Conservation (phyloP, 2,329 filamentous ascomycete species). For the Myriosclerotinia scirpicola region DNA sequence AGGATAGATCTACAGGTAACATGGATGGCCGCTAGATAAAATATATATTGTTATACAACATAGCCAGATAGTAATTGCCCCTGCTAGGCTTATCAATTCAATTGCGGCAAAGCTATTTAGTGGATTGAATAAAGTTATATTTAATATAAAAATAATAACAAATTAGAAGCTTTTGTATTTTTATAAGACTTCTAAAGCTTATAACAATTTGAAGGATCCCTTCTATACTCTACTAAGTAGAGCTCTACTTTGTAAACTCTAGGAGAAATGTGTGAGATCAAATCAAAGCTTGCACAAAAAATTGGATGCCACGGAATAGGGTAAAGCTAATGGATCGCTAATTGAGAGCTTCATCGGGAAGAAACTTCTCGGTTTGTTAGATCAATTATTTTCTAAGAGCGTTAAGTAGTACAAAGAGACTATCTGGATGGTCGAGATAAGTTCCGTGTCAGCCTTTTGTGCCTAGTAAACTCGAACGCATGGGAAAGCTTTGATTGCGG, state of each 20-base stretch:
- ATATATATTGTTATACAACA: conserved; percentile 15
- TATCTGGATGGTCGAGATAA: too few species aligned
- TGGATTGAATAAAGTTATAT: conserved; percentile 13
- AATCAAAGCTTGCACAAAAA: too few species aligned
- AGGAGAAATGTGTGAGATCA: too few species aligned
- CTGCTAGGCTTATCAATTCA: conserved; percentile 12
- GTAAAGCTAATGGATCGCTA: too few species aligned
- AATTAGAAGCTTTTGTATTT: conserved; percentile 17
- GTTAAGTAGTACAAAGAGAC: too few species aligned
- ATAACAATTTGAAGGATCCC: conserved; percentile 15
- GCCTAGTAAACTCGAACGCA: too few species aligned
- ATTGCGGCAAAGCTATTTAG: conserved; percentile 18
- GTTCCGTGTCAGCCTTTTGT: too few species aligned
- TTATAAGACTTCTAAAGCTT: conserved; percentile 1
- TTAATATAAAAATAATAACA: conserved; percentile 21
- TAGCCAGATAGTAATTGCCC: background rate
- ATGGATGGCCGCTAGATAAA: conserved; percentile 16
- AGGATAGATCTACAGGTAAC: conserved; percentile 11
- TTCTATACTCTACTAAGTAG: conserved; percentile 1
- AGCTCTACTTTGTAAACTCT: conserved; percentile 11
- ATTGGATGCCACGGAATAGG: too few species aligned
- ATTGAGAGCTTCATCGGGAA: too few species aligned
- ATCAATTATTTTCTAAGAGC: too few species aligned
- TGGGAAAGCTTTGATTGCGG: too few species aligned
- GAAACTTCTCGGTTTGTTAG: too few species aligned